A percentile compares a stretch with the other conserved stretches of the same genome.
Evolutionary conservation across 169 alveolate species (phyloP).

Genomic region (Blepharisma undulans): DNA sequence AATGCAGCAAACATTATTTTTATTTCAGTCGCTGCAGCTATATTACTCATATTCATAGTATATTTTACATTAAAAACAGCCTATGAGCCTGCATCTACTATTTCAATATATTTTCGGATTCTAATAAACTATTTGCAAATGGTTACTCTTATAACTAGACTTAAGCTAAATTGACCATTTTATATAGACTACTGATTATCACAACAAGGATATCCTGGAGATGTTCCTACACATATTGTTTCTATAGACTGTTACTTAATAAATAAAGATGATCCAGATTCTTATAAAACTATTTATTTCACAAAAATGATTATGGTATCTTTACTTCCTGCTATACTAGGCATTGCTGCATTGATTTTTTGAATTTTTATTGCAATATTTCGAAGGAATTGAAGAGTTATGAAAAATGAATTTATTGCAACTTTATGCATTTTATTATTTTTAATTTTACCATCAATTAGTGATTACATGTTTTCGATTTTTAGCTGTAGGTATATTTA

Average conservation of each 20-base stretch:
- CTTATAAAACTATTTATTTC: not conserved
- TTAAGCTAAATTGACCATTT: conserved; percentile 53
- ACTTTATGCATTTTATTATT: conserved; percentile 52
- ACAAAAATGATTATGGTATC: not conserved
- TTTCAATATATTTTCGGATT: conserved; percentile 40
- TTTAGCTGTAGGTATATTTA: not conserved
- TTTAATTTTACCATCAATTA: conserved; percentile 56
- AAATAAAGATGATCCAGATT: not conserved
- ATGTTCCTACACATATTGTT: not conserved
- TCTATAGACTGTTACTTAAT: conserved; percentile 8
- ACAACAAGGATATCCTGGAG: not conserved
- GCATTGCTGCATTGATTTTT: not conserved
- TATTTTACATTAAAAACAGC: not conserved
- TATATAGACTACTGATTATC: not conserved
- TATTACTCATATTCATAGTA: not conserved
- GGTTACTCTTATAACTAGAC: conserved; percentile 12
- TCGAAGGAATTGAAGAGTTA: not conserved
- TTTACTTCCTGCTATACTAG: not conserved
- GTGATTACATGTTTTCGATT: not conserved
- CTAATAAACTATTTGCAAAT: conserved; percentile 48
- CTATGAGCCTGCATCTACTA: not conserved
- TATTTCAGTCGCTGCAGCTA: not conserved
- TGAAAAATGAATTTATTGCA: not conserved
- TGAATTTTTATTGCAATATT: not conserved
- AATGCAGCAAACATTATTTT: not conserved